A percentile compares a stretch with the other conserved stretches of the same genome.
These are phyloP conservation scores for Paramecium biaurelia DNA, from an alignment of 73 alveolate genomes.

Conservation along the genomic window DNA sequence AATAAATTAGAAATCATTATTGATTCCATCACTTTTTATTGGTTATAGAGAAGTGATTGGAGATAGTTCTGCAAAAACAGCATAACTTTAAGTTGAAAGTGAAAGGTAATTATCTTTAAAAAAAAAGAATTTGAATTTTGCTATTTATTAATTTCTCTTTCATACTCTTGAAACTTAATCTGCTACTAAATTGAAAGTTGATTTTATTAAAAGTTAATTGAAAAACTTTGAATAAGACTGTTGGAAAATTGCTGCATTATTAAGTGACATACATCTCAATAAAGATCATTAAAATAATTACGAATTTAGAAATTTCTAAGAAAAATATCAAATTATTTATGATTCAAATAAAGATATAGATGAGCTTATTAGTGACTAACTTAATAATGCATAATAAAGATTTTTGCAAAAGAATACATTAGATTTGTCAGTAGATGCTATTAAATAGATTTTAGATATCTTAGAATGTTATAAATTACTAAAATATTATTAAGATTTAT, in stretches of 20 bases:
- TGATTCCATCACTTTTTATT: neutral
- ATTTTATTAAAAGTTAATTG: neutral
- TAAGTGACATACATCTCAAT: neutral
- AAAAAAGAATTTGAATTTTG: neutral
- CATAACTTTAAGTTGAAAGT: neutral
- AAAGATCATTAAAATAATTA: neutral
- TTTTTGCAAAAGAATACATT: neutral
- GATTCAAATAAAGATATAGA: neutral
- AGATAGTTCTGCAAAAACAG: neutral
- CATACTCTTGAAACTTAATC: neutral
- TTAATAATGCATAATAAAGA: neutral
- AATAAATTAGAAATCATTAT: neutral
- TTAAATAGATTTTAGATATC: neutral
- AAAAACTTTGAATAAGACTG: neutral
- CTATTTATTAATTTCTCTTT: neutral
- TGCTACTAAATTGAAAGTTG: neutral
- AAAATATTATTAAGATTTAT: neutral
- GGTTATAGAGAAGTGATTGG: neutral
- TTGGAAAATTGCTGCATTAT: neutral
- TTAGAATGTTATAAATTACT: neutral
- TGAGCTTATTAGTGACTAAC: neutral
- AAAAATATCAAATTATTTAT: neutral
- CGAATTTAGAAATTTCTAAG: neutral
- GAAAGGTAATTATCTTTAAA: neutral
- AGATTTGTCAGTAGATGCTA: neutral